Evolutionary conservation across 2,329 filamentous ascomycete species (phyloP), one percentile per base, ranked within the genome.

Genomic region (Cercospora sesami): DNA sequence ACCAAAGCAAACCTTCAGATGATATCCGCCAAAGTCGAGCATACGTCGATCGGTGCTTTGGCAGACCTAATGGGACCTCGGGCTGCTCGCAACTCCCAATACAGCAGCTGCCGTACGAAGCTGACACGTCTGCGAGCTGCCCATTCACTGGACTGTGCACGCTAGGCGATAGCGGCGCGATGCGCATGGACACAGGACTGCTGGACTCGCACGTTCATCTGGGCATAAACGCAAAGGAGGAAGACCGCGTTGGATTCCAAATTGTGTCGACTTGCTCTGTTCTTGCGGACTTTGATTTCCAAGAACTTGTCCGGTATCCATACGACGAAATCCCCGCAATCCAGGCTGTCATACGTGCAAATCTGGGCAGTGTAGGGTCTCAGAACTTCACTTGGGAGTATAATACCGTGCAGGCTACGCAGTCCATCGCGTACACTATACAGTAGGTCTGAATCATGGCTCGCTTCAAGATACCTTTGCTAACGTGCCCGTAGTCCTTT

Each of bases 51-150:
- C 36, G 36, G 36, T 42, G 36, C 36, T 67, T 64, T n/a, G 53
- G 53, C 31, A 59, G 16, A 18, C 26, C 51, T 5, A 67, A 64
- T 28, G 42, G 33, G 12, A 67, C 42, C 14, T 18, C 55, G 16
- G 65, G 61, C 14, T 67, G 65, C 51, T 23, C 62, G 5, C 39
- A 33, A 18, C 30, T 64, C n/a, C 62, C 62, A 23, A 42, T 53
- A 16, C 62, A 64, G n/a, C 45, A 57, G 23, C 51, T 64, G 10
- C 45, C 62, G 42, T 64, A 57, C 23, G 8, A 28, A 18, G 33
- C 28, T 39, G 31, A 64, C 26, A 64, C 51, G 26, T 30, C 33
- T 2, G 62, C 62, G 14, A 42, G 21, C 28, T 65, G 63, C 12
- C 51, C 30, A 18, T 28, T 59, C 53, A 9, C 21, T 36, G 14